Conservation (phyloP, 2,329 filamentous ascomycete species). For the Alternaria sp. region DNA sequence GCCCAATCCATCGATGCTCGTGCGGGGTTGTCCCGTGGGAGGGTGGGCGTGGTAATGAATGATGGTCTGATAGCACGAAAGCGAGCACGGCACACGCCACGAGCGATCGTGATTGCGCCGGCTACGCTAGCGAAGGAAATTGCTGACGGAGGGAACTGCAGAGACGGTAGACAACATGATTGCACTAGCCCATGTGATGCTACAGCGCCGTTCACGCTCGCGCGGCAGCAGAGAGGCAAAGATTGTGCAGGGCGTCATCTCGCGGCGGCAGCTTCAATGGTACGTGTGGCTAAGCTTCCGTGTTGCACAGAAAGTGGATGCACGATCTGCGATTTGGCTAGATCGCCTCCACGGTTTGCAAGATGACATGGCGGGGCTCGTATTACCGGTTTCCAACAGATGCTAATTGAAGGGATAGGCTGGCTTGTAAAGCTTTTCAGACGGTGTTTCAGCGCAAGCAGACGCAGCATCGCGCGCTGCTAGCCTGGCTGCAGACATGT, state of each 20-base stretch:
- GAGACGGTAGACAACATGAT: constrained; percentile 71
- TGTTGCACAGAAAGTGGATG: constrained; percentile 30
- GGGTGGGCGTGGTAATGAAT: constrained; percentile 8
- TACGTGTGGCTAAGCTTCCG: constrained; percentile 53
- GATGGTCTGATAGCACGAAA: constrained; percentile 20
- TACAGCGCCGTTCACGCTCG: constrained; percentile 62
- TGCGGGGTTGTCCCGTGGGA: constrained; percentile 18
- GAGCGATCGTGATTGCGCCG: constrained; percentile 19
- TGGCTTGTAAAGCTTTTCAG: constrained; percentile 74
- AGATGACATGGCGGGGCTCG: constrained; percentile 27
- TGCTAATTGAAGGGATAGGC: constrained; percentile 53
- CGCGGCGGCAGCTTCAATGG: constrained; percentile 67
- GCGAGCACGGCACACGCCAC: constrained; percentile 17
- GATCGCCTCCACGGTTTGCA: constrained; percentile 19
- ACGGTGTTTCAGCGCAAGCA: constrained; percentile 74
- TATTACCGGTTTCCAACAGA: constrained; percentile 7
- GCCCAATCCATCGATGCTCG: constrained; percentile 14
- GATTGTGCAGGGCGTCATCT: constrained; percentile 57
- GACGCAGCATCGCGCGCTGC: constrained; percentile 67
- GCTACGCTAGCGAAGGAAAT: constrained; percentile 15
- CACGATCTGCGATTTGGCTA: constrained; percentile 14
- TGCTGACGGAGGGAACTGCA: constrained; percentile 42
- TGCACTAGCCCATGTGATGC: constrained; percentile 67
- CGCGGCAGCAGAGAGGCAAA: constrained; percentile 42
- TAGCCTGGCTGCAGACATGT: constrained; percentile 69